phyloP scores from a whole-genome alignment of 495 filamentous ascomycete species.

The Podospora pseudocomata region DNA sequence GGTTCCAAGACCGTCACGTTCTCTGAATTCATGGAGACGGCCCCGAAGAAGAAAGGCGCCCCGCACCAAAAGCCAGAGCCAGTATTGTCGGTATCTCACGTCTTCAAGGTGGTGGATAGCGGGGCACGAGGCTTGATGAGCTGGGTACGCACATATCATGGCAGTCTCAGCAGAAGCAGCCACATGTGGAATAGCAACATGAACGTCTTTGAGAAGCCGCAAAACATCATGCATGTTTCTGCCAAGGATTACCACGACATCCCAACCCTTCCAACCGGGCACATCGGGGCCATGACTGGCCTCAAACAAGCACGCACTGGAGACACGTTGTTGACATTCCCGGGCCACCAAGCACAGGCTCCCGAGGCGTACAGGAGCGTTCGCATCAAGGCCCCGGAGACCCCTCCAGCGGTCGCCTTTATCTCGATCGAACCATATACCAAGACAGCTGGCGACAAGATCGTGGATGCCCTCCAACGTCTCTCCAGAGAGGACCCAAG shows the following conservation, averaged over 20 bases:
- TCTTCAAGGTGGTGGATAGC: constrained; percentile 97
- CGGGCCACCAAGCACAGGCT: constrained; percentile 40
- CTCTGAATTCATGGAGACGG: constrained; percentile 49
- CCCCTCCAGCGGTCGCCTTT: constrained; percentile 94
- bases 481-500: constrained; percentile 91
- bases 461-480: constrained; percentile 69
- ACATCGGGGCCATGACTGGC: constrained; percentile 94
- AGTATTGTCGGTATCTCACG: constrained; percentile 71
- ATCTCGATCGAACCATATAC: constrained; percentile 85
- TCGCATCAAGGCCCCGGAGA: constrained; percentile 81
- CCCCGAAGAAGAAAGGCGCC: constrained; percentile 43
- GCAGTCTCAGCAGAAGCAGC: constrained; percentile 66
- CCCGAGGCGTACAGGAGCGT: constrained; percentile 68
- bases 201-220: constrained; percentile 73
- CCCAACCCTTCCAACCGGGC: constrained; percentile 70
- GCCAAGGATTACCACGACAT: constrained; percentile 85
- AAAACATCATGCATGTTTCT: constrained; percentile 85
- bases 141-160: constrained; percentile 90
- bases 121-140: constrained; percentile 80
- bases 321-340: constrained; percentile 80
- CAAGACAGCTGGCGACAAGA: constrained; percentile 68
- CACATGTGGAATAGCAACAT: constrained; percentile 86
- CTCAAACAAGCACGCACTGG: constrained; percentile 89
- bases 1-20: constrained; percentile 52
- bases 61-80: constrained; percentile 42